These are phyloP conservation scores for Alternaria novae-zelandiae DNA, from an alignment of 2,329 filamentous ascomycete genomes.

Conservation along the genomic window DNA sequence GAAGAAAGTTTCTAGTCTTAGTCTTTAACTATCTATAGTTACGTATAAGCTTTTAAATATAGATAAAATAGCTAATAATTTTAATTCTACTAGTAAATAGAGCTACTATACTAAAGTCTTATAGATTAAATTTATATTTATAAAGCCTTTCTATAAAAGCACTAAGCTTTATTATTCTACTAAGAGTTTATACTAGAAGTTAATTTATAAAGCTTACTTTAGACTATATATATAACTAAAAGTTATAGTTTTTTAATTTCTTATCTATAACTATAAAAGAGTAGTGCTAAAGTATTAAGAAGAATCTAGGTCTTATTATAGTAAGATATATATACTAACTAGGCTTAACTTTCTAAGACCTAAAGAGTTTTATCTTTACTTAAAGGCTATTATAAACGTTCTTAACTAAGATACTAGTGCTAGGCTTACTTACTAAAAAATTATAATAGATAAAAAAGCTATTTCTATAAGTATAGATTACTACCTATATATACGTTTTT, in stretches of 20 bases:
- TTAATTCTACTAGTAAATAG: conserved; percentile 24
- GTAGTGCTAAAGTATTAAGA: conserved; percentile 19
- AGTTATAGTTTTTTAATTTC: background rate
- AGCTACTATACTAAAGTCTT: conserved; percentile 20
- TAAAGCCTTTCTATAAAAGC: conserved; percentile 21
- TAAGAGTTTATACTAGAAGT: background rate
- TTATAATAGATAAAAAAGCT: conserved; percentile 19
- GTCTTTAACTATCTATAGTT: conserved; percentile 10
- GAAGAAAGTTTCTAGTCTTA: conserved; percentile 21
- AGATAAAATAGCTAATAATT: conserved; percentile 17
- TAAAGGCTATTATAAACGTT: conserved; percentile 14
- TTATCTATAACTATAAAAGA: conserved; percentile 16
- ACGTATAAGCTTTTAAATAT: conserved; percentile 17
- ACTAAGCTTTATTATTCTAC: background rate
- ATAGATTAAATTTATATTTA: conserved; percentile 10
- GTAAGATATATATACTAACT: conserved; percentile 26
- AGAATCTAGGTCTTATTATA: conserved; percentile 7
- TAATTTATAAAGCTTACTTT: conserved; percentile 16
- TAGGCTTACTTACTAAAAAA: conserved; percentile 11
- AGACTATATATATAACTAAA: conserved; percentile 16
- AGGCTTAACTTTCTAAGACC: conserved; percentile 16
- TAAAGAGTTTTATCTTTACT: conserved; percentile 12
- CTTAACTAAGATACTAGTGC: conserved; percentile 11
- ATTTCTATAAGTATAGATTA: conserved; percentile 11
- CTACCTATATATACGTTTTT: conserved; percentile 9